These are phyloP conservation scores for Brassica cretica DNA, from an alignment of 345 rosid species.

Conservation along the genomic window DNA sequence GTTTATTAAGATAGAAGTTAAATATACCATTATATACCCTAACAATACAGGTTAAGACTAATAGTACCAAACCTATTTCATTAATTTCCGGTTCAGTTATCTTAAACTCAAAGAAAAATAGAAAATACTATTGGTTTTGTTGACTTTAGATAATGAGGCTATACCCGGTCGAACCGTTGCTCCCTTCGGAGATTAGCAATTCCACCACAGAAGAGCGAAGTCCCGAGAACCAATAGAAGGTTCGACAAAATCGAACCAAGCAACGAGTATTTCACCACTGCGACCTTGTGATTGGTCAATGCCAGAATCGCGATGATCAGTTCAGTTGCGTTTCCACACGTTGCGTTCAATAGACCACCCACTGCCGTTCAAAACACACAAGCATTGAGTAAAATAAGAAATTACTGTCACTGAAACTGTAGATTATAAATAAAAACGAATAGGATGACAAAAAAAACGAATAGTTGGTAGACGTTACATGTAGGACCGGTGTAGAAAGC, in stretches of 20 bases:
- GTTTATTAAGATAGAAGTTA: background rate
- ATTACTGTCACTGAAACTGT: background rate
- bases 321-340: slow-evolving; percentile 98
- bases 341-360: slow-evolving; percentile 92
- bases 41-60: background rate
- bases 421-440: background rate
- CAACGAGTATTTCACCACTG: slow-evolving; percentile 75
- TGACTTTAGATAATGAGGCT: background rate
- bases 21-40: background rate
- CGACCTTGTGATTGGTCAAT: slow-evolving; percentile 57
- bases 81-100: background rate
- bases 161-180: slow-evolving; percentile 83
- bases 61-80: background rate
- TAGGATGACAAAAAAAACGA: background rate
- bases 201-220: slow-evolving; percentile 86
- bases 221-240: slow-evolving; percentile 84
- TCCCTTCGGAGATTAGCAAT: slow-evolving; percentile 71
- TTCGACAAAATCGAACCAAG: slow-evolving; percentile 87
- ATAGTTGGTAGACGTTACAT: slow-evolving; percentile 50
- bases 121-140: background rate
- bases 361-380: slow-evolving; percentile 46
- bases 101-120: background rate
- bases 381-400: background rate
- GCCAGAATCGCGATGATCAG: slow-evolving; percentile 88
- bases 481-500: slow-evolving; percentile 89